Percentiles rank a stretch among this genome's conserved stretches.
Evolutionary conservation across 108 stramenopile species (phyloP).

Genomic region (Cylindrotheca fusiformis): DNA sequence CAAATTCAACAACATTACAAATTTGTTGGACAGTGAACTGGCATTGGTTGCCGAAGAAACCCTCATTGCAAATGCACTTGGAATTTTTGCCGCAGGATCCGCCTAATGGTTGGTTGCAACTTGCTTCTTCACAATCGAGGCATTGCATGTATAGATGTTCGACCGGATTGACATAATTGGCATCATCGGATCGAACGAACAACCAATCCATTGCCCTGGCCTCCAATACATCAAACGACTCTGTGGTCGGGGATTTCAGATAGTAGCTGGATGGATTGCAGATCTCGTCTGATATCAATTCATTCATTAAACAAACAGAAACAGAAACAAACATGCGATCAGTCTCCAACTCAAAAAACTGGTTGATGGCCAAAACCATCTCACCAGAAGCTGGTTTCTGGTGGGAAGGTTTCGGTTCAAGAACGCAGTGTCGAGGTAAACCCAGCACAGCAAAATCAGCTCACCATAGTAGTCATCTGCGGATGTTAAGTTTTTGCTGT

Average conservation of each 20-base stretch:
- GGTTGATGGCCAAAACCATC: no score
- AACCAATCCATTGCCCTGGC: background rate
- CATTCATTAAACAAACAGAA: no score
- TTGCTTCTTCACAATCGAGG: background rate
- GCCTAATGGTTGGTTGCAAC: background rate
- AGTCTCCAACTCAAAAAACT: no score
- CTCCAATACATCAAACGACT: background rate
- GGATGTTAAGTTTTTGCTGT: background rate
- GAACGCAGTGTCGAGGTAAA: no score
- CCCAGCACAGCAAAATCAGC: no score
- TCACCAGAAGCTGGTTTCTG: no score
- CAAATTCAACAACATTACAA: background rate
- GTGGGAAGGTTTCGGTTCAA: no score
- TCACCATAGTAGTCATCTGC: no score
- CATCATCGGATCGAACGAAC: background rate
- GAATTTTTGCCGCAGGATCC: background rate
- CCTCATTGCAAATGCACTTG: background rate
- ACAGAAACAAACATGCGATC: no score
- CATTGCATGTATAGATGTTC: background rate
- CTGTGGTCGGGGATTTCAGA: background rate
- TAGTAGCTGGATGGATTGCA: background rate
- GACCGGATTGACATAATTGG: background rate
- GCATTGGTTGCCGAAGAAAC: constrained; percentile 6
- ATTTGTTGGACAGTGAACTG: background rate
- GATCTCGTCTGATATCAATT: background rate